Percentiles rank a stretch among this genome's conserved stretches.
Conservation (phyloP, 2,329 filamentous ascomycete genomes). For the Akanthomyces uredinophilus region DNA sequence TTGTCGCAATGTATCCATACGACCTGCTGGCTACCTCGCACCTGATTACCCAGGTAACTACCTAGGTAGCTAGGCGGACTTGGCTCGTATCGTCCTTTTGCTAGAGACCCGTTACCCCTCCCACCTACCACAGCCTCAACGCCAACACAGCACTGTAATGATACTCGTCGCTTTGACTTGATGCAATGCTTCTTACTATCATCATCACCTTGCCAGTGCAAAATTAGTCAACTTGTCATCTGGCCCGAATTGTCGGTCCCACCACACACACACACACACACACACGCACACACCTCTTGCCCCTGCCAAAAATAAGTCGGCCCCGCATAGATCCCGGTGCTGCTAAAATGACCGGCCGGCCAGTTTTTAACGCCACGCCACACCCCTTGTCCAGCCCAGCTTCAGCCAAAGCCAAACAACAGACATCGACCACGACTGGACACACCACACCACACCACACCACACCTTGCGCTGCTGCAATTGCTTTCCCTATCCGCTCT, state of each 20-base stretch:
- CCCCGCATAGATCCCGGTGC: background rate
- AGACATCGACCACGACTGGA: background rate
- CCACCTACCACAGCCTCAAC: background rate
- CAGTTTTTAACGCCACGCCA: background rate
- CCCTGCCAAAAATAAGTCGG: slow-evolving; percentile 13
- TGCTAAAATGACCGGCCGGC: background rate
- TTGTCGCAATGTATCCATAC: too few relatives aligned
- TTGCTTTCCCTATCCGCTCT: background rate
- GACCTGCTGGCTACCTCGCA: too few relatives aligned
- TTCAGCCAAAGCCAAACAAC: background rate
- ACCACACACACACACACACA: slow-evolving; percentile 1
- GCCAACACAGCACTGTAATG: background rate
- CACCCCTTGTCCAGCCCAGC: background rate
- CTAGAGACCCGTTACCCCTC: background rate
- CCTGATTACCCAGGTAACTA: too few relatives aligned
- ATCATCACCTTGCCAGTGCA: background rate
- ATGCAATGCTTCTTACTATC: background rate
- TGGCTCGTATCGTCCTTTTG: background rate
- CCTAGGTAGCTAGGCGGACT: too few relatives aligned
- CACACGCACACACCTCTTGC: background rate
- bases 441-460: background rate
- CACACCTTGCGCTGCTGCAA: background rate
- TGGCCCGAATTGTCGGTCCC: slow-evolving; percentile 11
- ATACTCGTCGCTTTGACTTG: background rate
- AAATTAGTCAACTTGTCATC: background rate